Evolutionary conservation across 1,139 yeast genomes (phyloP).

Genomic region (Blastobotrys proliferans): DNA sequence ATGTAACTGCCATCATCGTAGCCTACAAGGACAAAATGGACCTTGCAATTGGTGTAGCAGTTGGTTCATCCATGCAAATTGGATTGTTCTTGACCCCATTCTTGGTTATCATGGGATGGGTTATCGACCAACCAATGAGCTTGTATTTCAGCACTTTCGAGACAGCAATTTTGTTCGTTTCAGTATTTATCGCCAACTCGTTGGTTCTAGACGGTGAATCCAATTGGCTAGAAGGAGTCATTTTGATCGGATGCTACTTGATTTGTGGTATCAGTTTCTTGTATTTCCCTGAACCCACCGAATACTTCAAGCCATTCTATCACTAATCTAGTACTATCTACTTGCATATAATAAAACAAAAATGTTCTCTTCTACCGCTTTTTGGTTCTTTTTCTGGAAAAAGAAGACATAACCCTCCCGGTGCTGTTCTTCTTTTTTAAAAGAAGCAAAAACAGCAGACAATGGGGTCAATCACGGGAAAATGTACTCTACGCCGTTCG

Average conservation of each 20-base stretch:
- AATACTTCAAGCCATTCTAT: too few relatives aligned
- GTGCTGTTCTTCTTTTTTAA: too few relatives aligned
- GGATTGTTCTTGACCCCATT: conserved; percentile 94
- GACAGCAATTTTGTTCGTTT: conserved; percentile 81
- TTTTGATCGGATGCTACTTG: conserved; percentile 80
- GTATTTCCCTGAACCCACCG: conserved; percentile 1
- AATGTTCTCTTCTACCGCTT: too few relatives aligned
- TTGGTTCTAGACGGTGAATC: conserved; percentile 89
- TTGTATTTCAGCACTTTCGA: conserved; percentile 88
- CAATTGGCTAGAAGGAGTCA: conserved; percentile 94
- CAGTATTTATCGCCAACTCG: conserved; percentile 83
- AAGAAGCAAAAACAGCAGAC: too few relatives aligned
- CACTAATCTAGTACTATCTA: too few relatives aligned
- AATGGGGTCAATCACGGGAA: too few relatives aligned
- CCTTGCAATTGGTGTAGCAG: conserved; percentile 92
- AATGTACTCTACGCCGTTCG: too few relatives aligned
- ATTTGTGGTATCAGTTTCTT: conserved; percentile 42
- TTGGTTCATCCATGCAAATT: conserved; percentile 92
- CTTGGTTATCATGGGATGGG: conserved; percentile 91
- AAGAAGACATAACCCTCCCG: too few relatives aligned
- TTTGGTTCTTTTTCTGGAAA: too few relatives aligned
- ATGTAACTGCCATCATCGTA: conserved; percentile 90
- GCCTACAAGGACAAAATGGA: conserved; percentile 97
- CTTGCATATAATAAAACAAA: too few relatives aligned
- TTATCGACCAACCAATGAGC: conserved; percentile 84